Conservation (phyloP, 176 grass and related monocot genomes). For the Ensete ventricosum region DNA sequence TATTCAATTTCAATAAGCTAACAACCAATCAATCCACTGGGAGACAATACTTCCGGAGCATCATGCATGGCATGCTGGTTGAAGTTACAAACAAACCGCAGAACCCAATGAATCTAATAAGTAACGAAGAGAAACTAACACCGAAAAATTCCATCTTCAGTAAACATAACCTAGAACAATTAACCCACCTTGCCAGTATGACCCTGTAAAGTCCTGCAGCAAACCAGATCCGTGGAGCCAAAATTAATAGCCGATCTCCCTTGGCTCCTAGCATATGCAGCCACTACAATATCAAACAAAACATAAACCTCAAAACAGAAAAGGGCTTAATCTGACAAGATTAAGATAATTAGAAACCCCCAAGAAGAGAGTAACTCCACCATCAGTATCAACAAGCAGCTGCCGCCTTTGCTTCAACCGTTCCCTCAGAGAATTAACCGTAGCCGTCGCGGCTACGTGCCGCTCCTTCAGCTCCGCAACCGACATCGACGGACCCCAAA, state of each 20-base stretch:
- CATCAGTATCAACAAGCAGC: constrained; percentile 83
- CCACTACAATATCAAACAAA: constrained; percentile 35
- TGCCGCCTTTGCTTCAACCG: constrained; percentile 51
- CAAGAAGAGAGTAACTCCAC: constrained; percentile 23
- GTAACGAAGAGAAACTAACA: neutral
- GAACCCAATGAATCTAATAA: neutral
- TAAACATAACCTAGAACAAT: neutral
- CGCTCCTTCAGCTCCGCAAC: constrained; percentile 90
- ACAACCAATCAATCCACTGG: neutral
- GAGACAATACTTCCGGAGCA: neutral
- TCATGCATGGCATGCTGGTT: neutral
- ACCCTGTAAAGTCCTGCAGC: constrained; percentile 76
- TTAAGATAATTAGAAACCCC: neutral
- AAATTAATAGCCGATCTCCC: constrained; percentile 64
- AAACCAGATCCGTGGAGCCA: constrained; percentile 84
- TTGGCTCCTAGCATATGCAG: constrained; percentile 61
- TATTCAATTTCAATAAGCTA: neutral
- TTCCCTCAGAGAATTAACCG: constrained; percentile 69
- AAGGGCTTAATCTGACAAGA: neutral
- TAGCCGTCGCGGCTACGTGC: constrained; percentile 53
- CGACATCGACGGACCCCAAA: constrained; percentile 24
- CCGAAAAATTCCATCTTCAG: constrained; percentile 4
- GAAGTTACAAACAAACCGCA: neutral
- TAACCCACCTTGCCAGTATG: constrained; percentile 74
- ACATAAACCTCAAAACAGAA: neutral